Conservation (phyloP, 306 rosid species). For the Biancaea sappan region DNA sequence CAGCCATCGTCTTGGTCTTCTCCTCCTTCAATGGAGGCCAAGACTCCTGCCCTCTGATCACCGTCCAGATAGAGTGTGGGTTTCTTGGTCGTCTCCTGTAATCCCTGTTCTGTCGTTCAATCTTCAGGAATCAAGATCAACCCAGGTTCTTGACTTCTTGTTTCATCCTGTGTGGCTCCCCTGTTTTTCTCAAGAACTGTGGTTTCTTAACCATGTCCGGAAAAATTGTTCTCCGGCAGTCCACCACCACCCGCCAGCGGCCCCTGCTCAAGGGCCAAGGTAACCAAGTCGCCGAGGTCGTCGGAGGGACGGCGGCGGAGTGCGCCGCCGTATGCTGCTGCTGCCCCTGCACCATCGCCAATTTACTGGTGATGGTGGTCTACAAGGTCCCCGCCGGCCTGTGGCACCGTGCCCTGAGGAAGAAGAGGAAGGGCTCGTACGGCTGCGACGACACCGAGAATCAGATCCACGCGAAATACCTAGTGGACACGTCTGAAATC, state of each 20-base stretch:
- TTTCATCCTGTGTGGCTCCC: no score
- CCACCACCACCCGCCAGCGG: conserved; percentile 39
- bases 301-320: conserved; percentile 83
- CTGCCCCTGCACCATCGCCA: conserved; percentile 55
- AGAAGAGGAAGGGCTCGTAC: conserved; percentile 42
- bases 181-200: neutral
- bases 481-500: neutral
- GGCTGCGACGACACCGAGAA: conserved; percentile 44
- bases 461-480: conserved; percentile 32
- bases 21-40: neutral
- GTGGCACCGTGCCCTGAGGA: conserved; percentile 46
- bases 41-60: neutral
- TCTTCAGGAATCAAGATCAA: neutral
- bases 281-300: conserved; percentile 60
- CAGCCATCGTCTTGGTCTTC: neutral
- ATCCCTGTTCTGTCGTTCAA: neutral
- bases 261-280: conserved; percentile 38
- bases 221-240: conserved; percentile 28
- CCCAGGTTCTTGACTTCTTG: neutral
- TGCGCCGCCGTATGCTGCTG: conserved; percentile 92
- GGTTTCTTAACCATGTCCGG: conserved; percentile 33
- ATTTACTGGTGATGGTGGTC: conserved; percentile 55
- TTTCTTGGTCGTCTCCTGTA: neutral
- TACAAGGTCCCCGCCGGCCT: conserved; percentile 80
- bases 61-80: neutral